Evolutionary conservation across 352 stramenopile species (phyloP), one percentile per base, ranked within the genome.

Genomic region (Globisporangium emineosum): DNA sequence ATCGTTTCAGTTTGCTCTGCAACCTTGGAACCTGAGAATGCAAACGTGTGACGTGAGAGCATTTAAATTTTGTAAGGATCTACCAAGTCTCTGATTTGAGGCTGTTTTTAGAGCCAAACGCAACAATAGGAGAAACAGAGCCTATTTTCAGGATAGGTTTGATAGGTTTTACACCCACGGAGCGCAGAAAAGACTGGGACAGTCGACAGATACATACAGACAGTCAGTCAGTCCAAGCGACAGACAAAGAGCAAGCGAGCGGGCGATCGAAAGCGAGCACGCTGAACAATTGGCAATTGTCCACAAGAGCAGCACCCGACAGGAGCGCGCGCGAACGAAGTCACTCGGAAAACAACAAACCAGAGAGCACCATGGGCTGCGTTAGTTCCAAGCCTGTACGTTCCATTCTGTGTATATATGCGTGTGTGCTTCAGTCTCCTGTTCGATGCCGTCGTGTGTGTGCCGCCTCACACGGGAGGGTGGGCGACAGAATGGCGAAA

Each of bases 321-420:
- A 64, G 33, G 27, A 42, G 30, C 50, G 2, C 32, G 35, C 52
- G 19, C 35, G 32, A 47, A 27, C 51, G 35, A 66, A 59, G n/a
- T 15, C 33, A 52, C 60, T 43, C 60, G 2, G 7, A 23, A 25
- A 33, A 30, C 57, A 1, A 47, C 17, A 2, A 21, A 47, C 40
- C 40, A 60, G 55, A 40, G 56, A 64, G 15, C 29, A 68, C 45
- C 59, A 91, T 91, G 83, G 83, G 83, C 72, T 91, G 83, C 68
- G 77, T 80, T n/a, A 89, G 58, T 63, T 90, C 83, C 69, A 91
- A 91, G 68, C 73, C 76, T 53, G 81, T 89, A 73, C 57, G 79
- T 67, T 3, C 17, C 25, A 42, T 5, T 51, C n/a, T 25, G 10
- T 47, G 40, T 47, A 27, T 32, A 3, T 7, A 19, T 30, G 17